A percentile compares a stretch with the other conserved stretches of the same genome.
Conservation (phyloP, 1,284 basidiomycete species). For the Grifola frondosa region DNA sequence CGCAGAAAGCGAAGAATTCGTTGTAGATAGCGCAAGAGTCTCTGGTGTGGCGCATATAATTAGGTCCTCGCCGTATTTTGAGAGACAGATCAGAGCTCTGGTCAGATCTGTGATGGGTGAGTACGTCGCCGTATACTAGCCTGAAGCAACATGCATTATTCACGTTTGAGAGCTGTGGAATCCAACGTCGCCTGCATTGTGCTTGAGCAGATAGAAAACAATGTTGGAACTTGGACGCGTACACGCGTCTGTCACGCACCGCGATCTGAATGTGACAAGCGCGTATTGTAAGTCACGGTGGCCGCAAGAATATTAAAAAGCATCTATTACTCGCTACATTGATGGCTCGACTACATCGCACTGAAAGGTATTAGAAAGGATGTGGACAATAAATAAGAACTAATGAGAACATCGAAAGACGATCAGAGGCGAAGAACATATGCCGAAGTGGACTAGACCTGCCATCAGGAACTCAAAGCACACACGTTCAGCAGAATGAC, state of each 20-base stretch:
- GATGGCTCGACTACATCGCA: too few species aligned
- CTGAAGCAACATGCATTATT: slow-evolving; percentile 15
- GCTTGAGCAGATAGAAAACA: neutral
- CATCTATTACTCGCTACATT: too few species aligned
- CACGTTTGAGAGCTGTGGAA: slow-evolving; percentile 48
- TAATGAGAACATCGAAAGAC: too few species aligned
- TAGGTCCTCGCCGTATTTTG: slow-evolving; percentile 78
- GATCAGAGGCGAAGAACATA: neutral
- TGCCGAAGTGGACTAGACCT: neutral
- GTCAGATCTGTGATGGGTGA: slow-evolving; percentile 55
- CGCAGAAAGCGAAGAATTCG: slow-evolving; percentile 76
- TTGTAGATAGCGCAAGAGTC: slow-evolving; percentile 61
- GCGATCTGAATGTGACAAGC: neutral
- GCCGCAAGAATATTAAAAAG: neutral
- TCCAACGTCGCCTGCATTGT: slow-evolving; percentile 50
- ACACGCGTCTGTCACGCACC: neutral
- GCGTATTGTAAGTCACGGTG: neutral
- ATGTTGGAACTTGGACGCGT: neutral
- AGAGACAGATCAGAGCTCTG: slow-evolving; percentile 68
- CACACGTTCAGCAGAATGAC: slow-evolving; percentile 14
- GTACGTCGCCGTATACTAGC: slow-evolving; percentile 15
- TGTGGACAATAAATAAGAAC: too few species aligned
- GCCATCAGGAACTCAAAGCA: slow-evolving; percentile 6
- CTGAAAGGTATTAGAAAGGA: too few species aligned
- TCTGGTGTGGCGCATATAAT: slow-evolving; percentile 63